Evolutionary conservation across 192 early-diverging fungal species (phyloP), one percentile per base, ranked within the genome.

Genomic region (Mortierella claussenii): DNA sequence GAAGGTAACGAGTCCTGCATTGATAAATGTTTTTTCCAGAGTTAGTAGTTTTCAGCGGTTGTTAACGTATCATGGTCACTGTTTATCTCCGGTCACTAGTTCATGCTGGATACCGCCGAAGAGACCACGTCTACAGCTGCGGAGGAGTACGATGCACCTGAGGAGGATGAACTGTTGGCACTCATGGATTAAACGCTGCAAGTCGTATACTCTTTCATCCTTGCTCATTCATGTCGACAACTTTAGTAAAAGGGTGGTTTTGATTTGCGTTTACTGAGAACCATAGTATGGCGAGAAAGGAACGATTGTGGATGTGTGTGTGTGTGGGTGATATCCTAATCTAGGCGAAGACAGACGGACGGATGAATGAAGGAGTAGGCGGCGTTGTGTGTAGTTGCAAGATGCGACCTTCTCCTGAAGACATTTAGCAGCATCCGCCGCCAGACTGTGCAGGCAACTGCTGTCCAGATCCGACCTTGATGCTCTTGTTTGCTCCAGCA

Each of bases 391-490:
- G 15, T 7, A 13, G 53, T 37, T 4, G 23, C 32, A 31, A 52
- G 31, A 52, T 37, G 34, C 12, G 21, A 20, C 33, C 4, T 46
- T 7, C 20, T 55, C 34, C n/a, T 48, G 21, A 7, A 11, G 20
- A 23, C 21, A 44, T 69, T 80, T 81, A 87, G 62, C 86, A 87
- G 64, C 86, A 87, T 55, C 85, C 83, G 30, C 86, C 79, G 55
- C 73, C 45, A 12, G 49, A 59, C 65, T 83, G 84, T 55, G 78
- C 80, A 32, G 82, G 79, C 53, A 88, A 75, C 34, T 80, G 64
- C 40, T 82, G 62, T 31, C 86, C 83, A n/a, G 62, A 70, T 40
- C 84, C 82, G 51, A 88, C 80, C 64, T 85, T 81, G 63, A 88
- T 73, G 65, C 45, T 81, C 68, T 79, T 78, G 68, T 79, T 88